Evolutionary conservation across 495 filamentous ascomycete species (phyloP).

Genomic region (Xylaria venustula): DNA sequence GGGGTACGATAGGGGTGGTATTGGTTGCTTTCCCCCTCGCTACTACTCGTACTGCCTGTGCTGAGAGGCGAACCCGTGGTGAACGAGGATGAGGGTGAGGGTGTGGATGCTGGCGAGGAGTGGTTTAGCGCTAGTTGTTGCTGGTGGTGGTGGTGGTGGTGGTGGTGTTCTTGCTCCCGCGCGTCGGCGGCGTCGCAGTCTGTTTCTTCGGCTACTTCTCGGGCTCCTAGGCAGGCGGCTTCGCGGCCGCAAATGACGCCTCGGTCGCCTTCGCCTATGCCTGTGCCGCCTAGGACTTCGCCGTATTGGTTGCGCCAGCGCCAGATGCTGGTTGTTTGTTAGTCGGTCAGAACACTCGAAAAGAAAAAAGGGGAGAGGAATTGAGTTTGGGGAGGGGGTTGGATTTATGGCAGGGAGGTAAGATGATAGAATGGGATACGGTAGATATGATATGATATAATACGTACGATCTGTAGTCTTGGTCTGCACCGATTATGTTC

Average conservation of each 20-base stretch:
- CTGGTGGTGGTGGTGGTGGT: too few species aligned
- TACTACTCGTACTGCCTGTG: slow-evolving; percentile 17
- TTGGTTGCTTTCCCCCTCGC: slow-evolving; percentile 15
- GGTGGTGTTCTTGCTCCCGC: slow-evolving; percentile 25
- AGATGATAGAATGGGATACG: neutral
- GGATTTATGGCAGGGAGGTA: too few species aligned
- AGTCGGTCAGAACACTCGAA: too few species aligned
- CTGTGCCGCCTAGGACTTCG: slow-evolving; percentile 75
- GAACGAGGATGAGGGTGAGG: slow-evolving; percentile 26
- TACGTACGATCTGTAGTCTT: slow-evolving; percentile 60
- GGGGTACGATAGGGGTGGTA: slow-evolving; percentile 39
- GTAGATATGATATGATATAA: neutral
- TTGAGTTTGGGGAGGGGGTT: too few species aligned
- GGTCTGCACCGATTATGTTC: slow-evolving; percentile 64
- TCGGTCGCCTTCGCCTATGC: slow-evolving; percentile 83
- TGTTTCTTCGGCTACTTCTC: slow-evolving; percentile 74
- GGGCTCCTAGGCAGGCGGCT: slow-evolving; percentile 63
- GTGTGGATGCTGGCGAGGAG: slow-evolving; percentile 20
- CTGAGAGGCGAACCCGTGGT: slow-evolving; percentile 23
- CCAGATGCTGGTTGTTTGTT: slow-evolving; percentile 60
- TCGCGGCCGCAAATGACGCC: slow-evolving; percentile 81
- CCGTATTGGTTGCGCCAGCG: slow-evolving; percentile 85
- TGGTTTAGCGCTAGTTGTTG: neutral
- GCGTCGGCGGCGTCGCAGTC: slow-evolving; percentile 72
- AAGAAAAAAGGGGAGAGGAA: too few species aligned